Percentiles rank a stretch among this genome's conserved stretches.
Evolutionary conservation across 106 monocot genomes (phyloP).

Genomic region (Dendrobium nobile): DNA sequence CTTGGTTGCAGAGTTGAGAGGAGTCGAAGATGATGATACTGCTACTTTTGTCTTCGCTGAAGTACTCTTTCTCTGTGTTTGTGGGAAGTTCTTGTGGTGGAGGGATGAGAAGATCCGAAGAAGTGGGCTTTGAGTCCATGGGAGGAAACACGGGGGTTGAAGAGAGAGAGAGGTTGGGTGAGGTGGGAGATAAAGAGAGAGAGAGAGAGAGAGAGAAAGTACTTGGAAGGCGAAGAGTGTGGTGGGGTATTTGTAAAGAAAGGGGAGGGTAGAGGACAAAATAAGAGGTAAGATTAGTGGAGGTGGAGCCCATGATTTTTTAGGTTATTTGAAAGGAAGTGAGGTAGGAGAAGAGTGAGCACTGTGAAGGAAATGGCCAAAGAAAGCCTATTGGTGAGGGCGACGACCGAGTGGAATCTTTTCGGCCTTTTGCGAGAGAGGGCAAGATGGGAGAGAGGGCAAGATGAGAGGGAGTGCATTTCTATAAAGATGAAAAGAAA

Average conservation of each 20-base stretch:
- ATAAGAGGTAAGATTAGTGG: background rate
- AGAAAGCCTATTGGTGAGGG: background rate
- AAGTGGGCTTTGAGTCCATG: background rate
- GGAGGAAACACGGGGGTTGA: background rate
- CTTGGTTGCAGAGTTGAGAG: constrained; percentile 13
- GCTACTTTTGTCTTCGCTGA: background rate
- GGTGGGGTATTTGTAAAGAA: background rate
- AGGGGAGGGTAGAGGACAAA: background rate
- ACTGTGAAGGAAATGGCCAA: background rate
- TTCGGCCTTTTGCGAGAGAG: background rate
- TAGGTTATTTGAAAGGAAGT: background rate
- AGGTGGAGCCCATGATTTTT: background rate
- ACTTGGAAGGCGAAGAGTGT: background rate
- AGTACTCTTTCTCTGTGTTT: background rate
- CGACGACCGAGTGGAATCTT: background rate
- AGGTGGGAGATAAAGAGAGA: too few relatives aligned
- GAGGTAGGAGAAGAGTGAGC: background rate
- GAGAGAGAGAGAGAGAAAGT: background rate
- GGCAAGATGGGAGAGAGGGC: too few relatives aligned
- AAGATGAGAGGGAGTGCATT: too few relatives aligned
- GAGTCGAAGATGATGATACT: constrained; percentile 25
- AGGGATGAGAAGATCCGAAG: background rate
- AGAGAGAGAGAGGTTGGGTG: background rate
- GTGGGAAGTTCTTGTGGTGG: background rate
- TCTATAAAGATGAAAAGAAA: too few relatives aligned